Percentiles rank a stretch among this genome's conserved stretches.
Conservation (phyloP, 2,329 filamentous ascomycete species). For the Didymella glomerata region DNA sequence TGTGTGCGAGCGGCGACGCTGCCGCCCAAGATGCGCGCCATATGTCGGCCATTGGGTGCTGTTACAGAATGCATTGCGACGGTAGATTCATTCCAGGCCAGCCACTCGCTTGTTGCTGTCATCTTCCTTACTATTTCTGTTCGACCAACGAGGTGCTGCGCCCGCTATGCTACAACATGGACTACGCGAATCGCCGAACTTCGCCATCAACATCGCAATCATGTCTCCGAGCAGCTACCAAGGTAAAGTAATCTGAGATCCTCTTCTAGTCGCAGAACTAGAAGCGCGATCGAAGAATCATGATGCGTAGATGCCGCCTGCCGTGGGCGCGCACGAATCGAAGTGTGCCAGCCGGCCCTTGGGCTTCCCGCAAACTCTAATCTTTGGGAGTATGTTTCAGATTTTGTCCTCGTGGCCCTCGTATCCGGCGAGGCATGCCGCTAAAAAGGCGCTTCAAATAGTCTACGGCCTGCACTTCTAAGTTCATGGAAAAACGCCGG, state of each 20-base stretch:
- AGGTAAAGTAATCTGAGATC: neutral
- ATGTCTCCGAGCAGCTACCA: slow-evolving; percentile 13
- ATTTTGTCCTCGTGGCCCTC: slow-evolving; percentile 21
- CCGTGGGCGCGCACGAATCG: slow-evolving; percentile 11
- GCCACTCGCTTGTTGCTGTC: slow-evolving; percentile 21
- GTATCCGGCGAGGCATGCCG: slow-evolving; percentile 10
- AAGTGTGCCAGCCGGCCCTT: slow-evolving; percentile 13
- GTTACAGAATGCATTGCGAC: slow-evolving; percentile 18
- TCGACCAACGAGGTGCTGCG: slow-evolving; percentile 14
- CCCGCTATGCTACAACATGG: neutral
- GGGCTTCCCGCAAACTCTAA: slow-evolving; percentile 36
- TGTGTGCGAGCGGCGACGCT: slow-evolving; percentile 1
- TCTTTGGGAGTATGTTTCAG: slow-evolving; percentile 34
- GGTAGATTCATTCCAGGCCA: slow-evolving; percentile 11
- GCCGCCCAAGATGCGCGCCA: slow-evolving; percentile 19
- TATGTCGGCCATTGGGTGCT: slow-evolving; percentile 19
- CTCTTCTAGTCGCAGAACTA: slow-evolving; percentile 26
- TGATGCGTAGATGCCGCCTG: slow-evolving; percentile 24
- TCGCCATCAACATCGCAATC: slow-evolving; percentile 14
- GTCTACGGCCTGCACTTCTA: slow-evolving; percentile 22
- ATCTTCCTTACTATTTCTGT: slow-evolving; percentile 10
- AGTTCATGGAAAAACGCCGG: slow-evolving; percentile 24
- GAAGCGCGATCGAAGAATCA: slow-evolving; percentile 26
- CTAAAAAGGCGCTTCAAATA: slow-evolving; percentile 17
- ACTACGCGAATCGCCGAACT: slow-evolving; percentile 16